Conservation (phyloP, 108 stramenopile species). For the Skeletonema marinoi region DNA sequence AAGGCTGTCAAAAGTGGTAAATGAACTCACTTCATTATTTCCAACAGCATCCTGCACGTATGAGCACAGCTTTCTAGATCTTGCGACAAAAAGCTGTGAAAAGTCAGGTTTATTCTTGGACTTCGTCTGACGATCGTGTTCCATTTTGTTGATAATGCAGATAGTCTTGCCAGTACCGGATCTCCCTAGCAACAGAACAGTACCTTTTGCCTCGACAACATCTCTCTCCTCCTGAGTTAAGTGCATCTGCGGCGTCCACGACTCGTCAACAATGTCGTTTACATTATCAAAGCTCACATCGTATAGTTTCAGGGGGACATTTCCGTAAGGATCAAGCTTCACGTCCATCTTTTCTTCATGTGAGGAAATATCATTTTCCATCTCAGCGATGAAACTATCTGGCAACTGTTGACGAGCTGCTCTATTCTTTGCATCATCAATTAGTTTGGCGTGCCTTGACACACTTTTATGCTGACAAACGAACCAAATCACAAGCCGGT, state of each 20-base stretch:
- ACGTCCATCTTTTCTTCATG: not conserved
- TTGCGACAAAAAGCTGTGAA: constrained; percentile 57
- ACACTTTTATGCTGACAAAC: constrained; percentile 57
- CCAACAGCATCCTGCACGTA: constrained; percentile 50
- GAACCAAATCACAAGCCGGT: constrained; percentile 37
- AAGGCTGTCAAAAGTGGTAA: constrained; percentile 43
- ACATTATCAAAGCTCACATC: constrained; percentile 31
- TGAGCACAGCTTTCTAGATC: constrained; percentile 48
- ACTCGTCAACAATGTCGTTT: constrained; percentile 7
- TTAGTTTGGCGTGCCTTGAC: constrained; percentile 49
- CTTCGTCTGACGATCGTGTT: constrained; percentile 43
- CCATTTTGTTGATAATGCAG: constrained; percentile 58
- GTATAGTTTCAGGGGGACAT: constrained; percentile 58
- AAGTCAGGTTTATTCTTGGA: constrained; percentile 5
- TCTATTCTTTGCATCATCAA: constrained; percentile 53
- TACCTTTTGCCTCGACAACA: constrained; percentile 51
- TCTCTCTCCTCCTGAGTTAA: constrained; percentile 51
- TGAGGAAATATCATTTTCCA: not conserved
- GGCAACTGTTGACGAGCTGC: constrained; percentile 37
- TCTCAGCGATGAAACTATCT: constrained; percentile 11
- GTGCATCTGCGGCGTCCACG: constrained; percentile 49
- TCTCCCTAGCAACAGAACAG: constrained; percentile 57
- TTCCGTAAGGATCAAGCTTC: constrained; percentile 47
- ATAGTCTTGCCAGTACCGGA: constrained; percentile 65
- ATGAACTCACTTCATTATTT: constrained; percentile 5